phyloP scores from a whole-genome alignment of 139 green algal species.

The Tetraselmis chui region DNA sequence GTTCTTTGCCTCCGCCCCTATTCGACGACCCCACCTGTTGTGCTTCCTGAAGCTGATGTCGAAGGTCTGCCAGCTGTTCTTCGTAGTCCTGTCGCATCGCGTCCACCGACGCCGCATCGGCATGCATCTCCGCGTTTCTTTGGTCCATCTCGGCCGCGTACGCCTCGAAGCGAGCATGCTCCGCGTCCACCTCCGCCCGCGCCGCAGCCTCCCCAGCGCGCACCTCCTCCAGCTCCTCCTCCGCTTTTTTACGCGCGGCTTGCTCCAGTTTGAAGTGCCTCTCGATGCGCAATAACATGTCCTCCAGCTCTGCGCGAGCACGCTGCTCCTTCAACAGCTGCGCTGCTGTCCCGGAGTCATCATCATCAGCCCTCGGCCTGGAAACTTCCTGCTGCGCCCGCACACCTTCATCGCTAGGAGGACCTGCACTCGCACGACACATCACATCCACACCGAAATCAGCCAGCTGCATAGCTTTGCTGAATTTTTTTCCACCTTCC shows the following conservation, averaged over 20 bases:
- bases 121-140: constrained; percentile 38
- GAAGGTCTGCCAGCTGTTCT: constrained; percentile 26
- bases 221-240: constrained; percentile 43
- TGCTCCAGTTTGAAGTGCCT: constrained; percentile 68
- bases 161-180: not conserved
- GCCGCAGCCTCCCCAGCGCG: constrained; percentile 36
- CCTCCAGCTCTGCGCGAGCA: constrained; percentile 60
- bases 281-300: constrained; percentile 80
- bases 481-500: too few relatives aligned
- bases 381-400: too few relatives aligned
- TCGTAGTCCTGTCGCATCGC: constrained; percentile 40
- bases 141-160: not conserved
- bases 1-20: too few relatives aligned
- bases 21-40: not conserved
- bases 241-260: constrained; percentile 36
- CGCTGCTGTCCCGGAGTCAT: not conserved
- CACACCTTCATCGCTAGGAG: too few relatives aligned
- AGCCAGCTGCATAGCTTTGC: too few relatives aligned
- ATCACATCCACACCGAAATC: too few relatives aligned
- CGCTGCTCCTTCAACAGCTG: constrained; percentile 11
- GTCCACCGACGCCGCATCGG: constrained; percentile 38
- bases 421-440: too few relatives aligned
- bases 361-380: too few relatives aligned
- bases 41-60: constrained; percentile 30
- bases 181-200: not conserved